phyloP scores from a whole-genome alignment of 352 stramenopile genomes.

The Globisporangium middletonii region DNA sequence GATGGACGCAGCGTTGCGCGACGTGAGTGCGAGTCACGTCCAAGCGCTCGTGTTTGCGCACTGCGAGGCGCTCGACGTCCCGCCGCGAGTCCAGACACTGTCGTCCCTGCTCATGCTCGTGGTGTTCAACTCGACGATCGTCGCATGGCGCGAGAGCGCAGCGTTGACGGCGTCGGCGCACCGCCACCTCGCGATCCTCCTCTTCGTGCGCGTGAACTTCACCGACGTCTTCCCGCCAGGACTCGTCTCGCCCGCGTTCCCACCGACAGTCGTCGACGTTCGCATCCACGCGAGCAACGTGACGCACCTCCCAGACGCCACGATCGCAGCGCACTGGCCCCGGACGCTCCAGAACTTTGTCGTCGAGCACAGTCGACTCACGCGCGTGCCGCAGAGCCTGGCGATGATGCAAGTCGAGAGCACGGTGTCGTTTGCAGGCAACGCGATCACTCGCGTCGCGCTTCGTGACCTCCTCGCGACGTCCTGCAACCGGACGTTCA shows the following conservation, averaged over 20 bases:
- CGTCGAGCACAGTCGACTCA: constrained; percentile 4
- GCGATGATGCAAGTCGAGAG: background rate
- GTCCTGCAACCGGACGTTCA: background rate
- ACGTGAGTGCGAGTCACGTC: background rate
- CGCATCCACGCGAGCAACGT: constrained; percentile 16
- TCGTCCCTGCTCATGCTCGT: constrained; percentile 13
- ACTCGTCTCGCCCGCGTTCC: constrained; percentile 16
- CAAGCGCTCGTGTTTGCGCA: constrained; percentile 2
- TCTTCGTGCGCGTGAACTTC: constrained; percentile 1
- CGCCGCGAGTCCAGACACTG: constrained; percentile 1
- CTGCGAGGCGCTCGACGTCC: constrained; percentile 1
- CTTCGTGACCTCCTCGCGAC: constrained; percentile 1
- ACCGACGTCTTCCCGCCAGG: constrained; percentile 1
- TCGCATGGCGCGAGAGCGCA: constrained; percentile 5
- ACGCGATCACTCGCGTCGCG: background rate
- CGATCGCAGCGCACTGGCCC: background rate
- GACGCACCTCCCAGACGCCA: constrained; percentile 1
- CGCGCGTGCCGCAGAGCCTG: background rate
- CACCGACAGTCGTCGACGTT: constrained; percentile 18
- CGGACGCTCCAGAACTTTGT: constrained; percentile 3
- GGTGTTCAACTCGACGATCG: constrained; percentile 9
- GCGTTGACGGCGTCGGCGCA: background rate
- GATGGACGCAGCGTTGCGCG: background rate
- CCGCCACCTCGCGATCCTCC: background rate
- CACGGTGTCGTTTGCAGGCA: constrained; percentile 2